Percentiles rank a stretch among this genome's conserved stretches.
These are phyloP conservation scores for Ilex paraguariensis DNA, from an alignment of 305 asterid genomes.

Conservation along the genomic window DNA sequence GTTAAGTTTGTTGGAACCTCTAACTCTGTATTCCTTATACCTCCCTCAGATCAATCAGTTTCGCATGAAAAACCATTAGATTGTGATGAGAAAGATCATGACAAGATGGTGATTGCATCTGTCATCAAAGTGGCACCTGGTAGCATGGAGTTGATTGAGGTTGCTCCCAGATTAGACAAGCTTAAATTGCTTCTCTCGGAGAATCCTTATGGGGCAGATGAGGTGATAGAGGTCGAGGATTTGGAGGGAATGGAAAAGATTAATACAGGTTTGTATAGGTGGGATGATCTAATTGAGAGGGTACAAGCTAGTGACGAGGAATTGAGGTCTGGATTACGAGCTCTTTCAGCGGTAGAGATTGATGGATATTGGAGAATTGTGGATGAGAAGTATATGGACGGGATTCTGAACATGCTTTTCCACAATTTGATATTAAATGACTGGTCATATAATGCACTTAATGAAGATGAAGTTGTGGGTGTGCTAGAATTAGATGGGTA, in stretches of 20 bases:
- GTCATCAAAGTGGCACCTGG: conserved; percentile 74
- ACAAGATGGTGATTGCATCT: conserved; percentile 39
- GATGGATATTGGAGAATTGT: conserved; percentile 80
- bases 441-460: conserved; percentile 56
- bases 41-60: conserved; percentile 44
- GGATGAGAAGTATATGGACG: conserved; percentile 53
- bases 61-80: conserved; percentile 15
- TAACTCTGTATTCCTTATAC: conserved; percentile 79
- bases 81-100: conserved; percentile 25
- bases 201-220: conserved; percentile 56
- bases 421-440: conserved; percentile 53
- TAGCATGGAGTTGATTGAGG: conserved; percentile 78
- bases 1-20: conserved; percentile 89
- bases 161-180: conserved; percentile 78
- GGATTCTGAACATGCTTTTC: conserved; percentile 60
- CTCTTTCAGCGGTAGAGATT: conserved; percentile 66
- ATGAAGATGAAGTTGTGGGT: conserved; percentile 59
- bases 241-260: conserved; percentile 27
- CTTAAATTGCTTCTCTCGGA: conserved; percentile 70
- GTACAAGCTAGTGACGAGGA: conserved; percentile 86
- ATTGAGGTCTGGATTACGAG: conserved; percentile 47
- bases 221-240: conserved; percentile 52
- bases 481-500: conserved; percentile 64
- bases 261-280: conserved; percentile 45
- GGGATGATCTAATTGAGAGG: conserved; percentile 68